Evolutionary conservation across 2,329 filamentous ascomycete genomes (phyloP).

Genomic region (Botrytis porri): DNA sequence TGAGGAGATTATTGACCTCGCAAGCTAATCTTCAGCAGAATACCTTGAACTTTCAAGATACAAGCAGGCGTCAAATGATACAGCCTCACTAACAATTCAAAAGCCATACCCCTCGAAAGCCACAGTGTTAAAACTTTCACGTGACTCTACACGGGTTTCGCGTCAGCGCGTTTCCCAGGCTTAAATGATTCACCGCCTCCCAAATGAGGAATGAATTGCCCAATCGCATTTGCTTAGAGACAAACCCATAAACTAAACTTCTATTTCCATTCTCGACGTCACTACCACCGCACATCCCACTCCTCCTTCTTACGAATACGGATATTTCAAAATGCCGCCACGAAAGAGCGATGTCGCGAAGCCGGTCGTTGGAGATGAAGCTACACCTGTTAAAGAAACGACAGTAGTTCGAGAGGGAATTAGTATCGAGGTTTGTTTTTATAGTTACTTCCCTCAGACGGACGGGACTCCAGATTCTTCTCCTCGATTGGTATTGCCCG

Average conservation of each 20-base stretch:
- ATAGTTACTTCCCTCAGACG: not conserved
- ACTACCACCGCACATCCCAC: not conserved
- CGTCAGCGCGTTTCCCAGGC: slow-evolving; percentile 1
- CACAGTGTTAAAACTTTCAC: not conserved
- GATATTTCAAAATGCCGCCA: slow-evolving; percentile 48
- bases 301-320: not conserved
- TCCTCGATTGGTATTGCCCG: not conserved
- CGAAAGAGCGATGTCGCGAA: slow-evolving; percentile 54
- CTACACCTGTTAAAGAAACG: slow-evolving; percentile 32
- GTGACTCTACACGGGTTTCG: slow-evolving; percentile 1
- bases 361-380: slow-evolving; percentile 45
- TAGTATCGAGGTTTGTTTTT: slow-evolving; percentile 50
- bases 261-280: not conserved
- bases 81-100: not conserved
- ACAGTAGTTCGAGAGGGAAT: slow-evolving; percentile 32
- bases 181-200: slow-evolving; percentile 2
- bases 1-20: not conserved
- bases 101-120: not conserved
- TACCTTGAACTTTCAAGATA: not conserved
- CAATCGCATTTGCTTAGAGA: not conserved
- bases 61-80: not conserved
- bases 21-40: not conserved
- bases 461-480: not conserved
- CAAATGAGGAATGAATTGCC: not conserved
- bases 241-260: slow-evolving; percentile 6